Conservation (phyloP, 2,329 filamentous ascomycete genomes). For the Aspergillus tamarii region DNA sequence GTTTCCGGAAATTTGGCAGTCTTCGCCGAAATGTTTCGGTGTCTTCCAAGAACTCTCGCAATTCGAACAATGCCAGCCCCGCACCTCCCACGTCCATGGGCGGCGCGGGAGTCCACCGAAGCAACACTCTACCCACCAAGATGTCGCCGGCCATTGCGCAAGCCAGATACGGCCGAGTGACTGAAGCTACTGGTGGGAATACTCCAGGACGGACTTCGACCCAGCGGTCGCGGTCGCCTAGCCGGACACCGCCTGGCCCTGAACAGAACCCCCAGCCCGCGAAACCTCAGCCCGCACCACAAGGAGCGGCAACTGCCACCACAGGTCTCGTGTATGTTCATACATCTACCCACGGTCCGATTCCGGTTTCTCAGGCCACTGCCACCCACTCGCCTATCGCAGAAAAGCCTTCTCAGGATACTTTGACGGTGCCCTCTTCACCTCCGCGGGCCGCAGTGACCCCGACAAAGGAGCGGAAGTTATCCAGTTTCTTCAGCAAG, state of each 20-base stretch:
- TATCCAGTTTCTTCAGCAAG: slow-evolving; percentile 70
- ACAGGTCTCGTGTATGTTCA: slow-evolving; percentile 32
- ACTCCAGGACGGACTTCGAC: slow-evolving; percentile 38
- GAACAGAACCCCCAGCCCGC: slow-evolving; percentile 22
- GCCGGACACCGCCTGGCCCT: slow-evolving; percentile 28
- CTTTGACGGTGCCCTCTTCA: slow-evolving; percentile 49
- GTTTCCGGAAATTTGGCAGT: slow-evolving; percentile 74
- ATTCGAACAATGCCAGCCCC: slow-evolving; percentile 73
- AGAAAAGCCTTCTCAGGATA: slow-evolving; percentile 34
- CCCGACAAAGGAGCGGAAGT: slow-evolving; percentile 66
- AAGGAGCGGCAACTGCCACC: slow-evolving; percentile 18
- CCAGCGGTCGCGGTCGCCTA: slow-evolving; percentile 35
- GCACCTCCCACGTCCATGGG: slow-evolving; percentile 60
- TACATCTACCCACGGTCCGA: slow-evolving; percentile 37
- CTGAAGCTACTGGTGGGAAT: slow-evolving; percentile 54
- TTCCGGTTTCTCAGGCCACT: slow-evolving; percentile 28
- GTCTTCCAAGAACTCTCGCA: slow-evolving; percentile 82
- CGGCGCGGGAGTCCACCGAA: slow-evolving; percentile 66
- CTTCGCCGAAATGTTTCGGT: slow-evolving; percentile 89
- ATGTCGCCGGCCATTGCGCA: slow-evolving; percentile 74
- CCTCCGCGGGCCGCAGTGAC: slow-evolving; percentile 51
- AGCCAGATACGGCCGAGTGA: slow-evolving; percentile 66
- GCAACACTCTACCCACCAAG: slow-evolving; percentile 93
- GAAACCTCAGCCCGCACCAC: slow-evolving; percentile 11
- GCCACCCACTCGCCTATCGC: neutral